Conservation (phyloP, 208 protist species). For the Acanthamoeba polyphaga region DNA sequence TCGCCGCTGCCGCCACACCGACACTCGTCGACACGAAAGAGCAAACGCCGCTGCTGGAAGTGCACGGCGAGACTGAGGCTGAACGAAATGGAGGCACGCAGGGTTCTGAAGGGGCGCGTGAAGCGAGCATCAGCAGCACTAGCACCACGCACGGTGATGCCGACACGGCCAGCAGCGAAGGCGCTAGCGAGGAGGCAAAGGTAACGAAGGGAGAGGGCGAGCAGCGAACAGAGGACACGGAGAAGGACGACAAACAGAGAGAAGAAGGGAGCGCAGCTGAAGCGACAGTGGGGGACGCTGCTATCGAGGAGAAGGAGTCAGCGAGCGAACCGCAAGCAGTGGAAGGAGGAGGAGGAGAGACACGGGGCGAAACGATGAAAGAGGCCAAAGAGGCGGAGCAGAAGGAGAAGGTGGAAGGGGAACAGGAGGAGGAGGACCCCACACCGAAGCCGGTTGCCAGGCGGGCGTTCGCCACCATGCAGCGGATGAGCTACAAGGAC, state of each 20-base stretch:
- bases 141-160: too few relatives aligned
- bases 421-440: background rate
- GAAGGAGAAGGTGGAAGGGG: background rate
- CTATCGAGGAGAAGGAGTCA: background rate
- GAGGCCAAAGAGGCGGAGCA: background rate
- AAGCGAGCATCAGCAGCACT: too few relatives aligned
- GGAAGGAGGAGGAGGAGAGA: background rate
- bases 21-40: background rate
- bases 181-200: background rate
- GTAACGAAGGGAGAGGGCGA: background rate
- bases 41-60: background rate
- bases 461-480: conserved; percentile 42
- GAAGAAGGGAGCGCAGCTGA: background rate
- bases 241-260: background rate
- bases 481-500: conserved; percentile 65
- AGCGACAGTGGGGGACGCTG: background rate
- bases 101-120: too few relatives aligned
- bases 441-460: background rate
- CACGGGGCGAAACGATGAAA: background rate
- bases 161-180: too few relatives aligned
- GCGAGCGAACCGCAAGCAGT: background rate
- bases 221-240: background rate
- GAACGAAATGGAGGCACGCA: too few relatives aligned
- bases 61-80: background rate
- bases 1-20: background rate